Percentiles rank a stretch among this genome's conserved stretches.
phyloP scores from a whole-genome alignment of 1,284 basidiomycete genomes.

The Singerocomus inundabilis region DNA sequence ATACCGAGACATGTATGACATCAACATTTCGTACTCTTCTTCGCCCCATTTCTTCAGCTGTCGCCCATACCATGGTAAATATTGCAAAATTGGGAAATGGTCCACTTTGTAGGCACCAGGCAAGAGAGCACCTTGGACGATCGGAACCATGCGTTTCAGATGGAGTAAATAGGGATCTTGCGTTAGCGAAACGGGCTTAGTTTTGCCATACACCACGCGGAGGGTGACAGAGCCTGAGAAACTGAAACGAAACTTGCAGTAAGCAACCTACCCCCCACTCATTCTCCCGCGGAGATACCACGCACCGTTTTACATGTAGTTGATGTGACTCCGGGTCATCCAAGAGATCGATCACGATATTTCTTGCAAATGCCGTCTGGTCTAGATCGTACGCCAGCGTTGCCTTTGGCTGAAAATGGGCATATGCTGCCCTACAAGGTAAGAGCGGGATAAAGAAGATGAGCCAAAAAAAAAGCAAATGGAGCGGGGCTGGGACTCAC shows the following conservation, averaged over 20 bases:
- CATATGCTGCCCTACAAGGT: slow-evolving; percentile 35
- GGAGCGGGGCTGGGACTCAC: background rate
- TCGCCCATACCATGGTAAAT: slow-evolving; percentile 58
- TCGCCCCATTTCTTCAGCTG: slow-evolving; percentile 51
- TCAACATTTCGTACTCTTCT: slow-evolving; percentile 44
- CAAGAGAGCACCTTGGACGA: slow-evolving; percentile 49
- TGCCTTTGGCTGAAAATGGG: slow-evolving; percentile 38
- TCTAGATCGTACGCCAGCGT: slow-evolving; percentile 36
- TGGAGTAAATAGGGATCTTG: slow-evolving; percentile 48
- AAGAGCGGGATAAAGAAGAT: slow-evolving; percentile 8
- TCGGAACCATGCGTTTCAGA: slow-evolving; percentile 28
- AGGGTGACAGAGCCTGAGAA: slow-evolving; percentile 66
- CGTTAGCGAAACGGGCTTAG: slow-evolving; percentile 42
- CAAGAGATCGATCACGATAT: slow-evolving; percentile 41
- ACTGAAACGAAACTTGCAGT: slow-evolving; percentile 31
- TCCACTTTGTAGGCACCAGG: slow-evolving; percentile 62
- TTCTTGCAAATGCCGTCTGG: slow-evolving; percentile 38
- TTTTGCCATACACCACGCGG: slow-evolving; percentile 64
- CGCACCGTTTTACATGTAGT: slow-evolving; percentile 26
- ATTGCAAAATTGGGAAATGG: slow-evolving; percentile 52
- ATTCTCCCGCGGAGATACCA: background rate
- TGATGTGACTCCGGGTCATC: slow-evolving; percentile 37
- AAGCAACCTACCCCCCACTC: background rate
- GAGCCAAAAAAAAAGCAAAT: background rate
- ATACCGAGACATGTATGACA: slow-evolving; percentile 16